Base-by-base conservation (phyloP, 176 grass and related monocot genomes). In the Avena atlantica region DNA sequence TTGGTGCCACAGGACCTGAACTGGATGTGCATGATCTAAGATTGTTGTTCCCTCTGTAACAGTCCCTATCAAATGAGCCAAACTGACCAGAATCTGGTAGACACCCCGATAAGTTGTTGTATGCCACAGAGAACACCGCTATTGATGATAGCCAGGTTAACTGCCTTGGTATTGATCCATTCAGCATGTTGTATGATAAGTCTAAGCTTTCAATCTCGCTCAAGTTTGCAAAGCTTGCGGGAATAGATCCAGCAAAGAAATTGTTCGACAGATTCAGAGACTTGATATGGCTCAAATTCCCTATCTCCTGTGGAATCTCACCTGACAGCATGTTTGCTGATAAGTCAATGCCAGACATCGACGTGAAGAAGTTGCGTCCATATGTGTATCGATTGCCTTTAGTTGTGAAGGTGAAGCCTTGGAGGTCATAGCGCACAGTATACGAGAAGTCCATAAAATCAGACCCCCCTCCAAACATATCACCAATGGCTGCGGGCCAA, bases 61-160 rank as follows among this genome's bases (percentile, higher is more conserved):
- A n/a, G 0, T 11, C 55, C 9, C 9, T 20, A 4, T 4, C 29
- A 40, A 86, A 90, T 48, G 83, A 3, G 36, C 15, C 2, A 4
- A 90, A 70, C 25, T 86, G 88, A 6, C 80, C 68, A 11, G 34
- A n/a, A 65, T 4, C 31, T 20, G 80, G 70, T 78, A 81, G 82
- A 12, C 83, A 85, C 23, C 88, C 88, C 0, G 88, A 86, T 58
- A 90, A 82, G 57, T 90, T 78, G n/a, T 86, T 82, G n/a, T 82
- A 70, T 29, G 88, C 88, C 20, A 90, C 86, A n/a, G 70, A 88
- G 79, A 88, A 88, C 20, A 27, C 62, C 14, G 17, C 10, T 50
- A 50, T 12, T 13, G 52, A 65, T 3, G 51, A 81, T 5, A 88
- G 27, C 12, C 23, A 25, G 6, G 70, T 74, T 4, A 73, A 27